Evolutionary conservation across 176 grass and related monocot species (phyloP).

Genomic region (Dactylis glomerata): DNA sequence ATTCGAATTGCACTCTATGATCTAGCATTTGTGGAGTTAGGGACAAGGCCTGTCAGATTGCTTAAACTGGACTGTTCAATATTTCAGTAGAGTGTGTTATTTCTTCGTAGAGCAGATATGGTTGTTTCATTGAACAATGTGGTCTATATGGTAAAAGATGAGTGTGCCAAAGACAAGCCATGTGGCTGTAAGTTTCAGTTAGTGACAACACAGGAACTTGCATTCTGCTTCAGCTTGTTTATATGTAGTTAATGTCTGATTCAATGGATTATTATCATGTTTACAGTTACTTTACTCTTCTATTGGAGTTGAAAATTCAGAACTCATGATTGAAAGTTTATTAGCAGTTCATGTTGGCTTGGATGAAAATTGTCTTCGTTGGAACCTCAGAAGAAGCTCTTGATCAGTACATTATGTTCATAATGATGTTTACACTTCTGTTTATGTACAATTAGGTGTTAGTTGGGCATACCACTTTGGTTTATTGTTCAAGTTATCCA

Average conservation of each 20-base stretch:
- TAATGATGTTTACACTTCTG: background rate
- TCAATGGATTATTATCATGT: background rate
- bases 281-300: background rate
- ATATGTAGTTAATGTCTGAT: background rate
- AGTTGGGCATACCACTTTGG: background rate
- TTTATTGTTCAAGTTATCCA: background rate
- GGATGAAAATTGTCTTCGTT: background rate
- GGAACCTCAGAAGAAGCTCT: background rate
- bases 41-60: background rate
- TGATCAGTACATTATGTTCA: background rate
- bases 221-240: background rate
- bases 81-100: too few relatives aligned
- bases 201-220: background rate
- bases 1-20: background rate
- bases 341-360: background rate
- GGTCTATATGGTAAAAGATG: background rate
- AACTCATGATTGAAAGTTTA: background rate
- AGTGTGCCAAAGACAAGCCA: too few relatives aligned
- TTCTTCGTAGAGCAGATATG: background rate
- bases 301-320: background rate
- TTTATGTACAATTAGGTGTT: background rate
- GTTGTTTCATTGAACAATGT: background rate
- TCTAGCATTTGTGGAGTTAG: background rate
- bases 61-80: background rate
- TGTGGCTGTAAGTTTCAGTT: background rate